phyloP scores from a whole-genome alignment of 2,329 filamentous ascomycete species.

The Venturia nashicola region DNA sequence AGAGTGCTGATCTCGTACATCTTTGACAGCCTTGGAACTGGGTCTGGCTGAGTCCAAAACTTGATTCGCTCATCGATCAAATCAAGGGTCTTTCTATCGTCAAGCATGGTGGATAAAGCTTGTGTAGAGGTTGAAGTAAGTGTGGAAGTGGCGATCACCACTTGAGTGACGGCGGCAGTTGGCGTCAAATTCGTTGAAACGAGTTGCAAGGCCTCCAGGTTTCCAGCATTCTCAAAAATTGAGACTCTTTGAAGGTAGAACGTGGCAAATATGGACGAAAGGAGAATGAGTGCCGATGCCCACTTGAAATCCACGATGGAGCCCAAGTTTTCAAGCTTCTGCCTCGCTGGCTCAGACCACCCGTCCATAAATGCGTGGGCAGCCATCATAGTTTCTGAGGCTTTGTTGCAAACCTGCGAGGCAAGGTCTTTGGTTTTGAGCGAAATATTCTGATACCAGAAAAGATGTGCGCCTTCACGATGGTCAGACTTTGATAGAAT shows the following conservation, averaged over 20 bases:
- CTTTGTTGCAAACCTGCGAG: neutral
- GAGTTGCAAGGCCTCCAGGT: neutral
- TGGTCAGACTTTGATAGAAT: neutral
- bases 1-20: neutral
- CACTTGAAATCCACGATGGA: neutral
- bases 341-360: neutral
- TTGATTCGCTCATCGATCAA: neutral
- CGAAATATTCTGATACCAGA: neutral
- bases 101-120: neutral
- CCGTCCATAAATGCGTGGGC: neutral
- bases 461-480: neutral
- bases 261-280: neutral
- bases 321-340: neutral
- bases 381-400: neutral
- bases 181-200: neutral
- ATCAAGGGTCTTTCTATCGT: neutral
- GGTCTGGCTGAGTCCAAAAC: neutral
- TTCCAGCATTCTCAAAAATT: neutral
- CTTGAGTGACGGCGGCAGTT: neutral
- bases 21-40: neutral
- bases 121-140: neutral
- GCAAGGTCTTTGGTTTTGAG: neutral
- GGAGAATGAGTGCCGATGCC: neutral
- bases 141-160: neutral
- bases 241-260: neutral